phyloP scores from a whole-genome alignment of 345 rosid species.

The Pugionium cornutum region DNA sequence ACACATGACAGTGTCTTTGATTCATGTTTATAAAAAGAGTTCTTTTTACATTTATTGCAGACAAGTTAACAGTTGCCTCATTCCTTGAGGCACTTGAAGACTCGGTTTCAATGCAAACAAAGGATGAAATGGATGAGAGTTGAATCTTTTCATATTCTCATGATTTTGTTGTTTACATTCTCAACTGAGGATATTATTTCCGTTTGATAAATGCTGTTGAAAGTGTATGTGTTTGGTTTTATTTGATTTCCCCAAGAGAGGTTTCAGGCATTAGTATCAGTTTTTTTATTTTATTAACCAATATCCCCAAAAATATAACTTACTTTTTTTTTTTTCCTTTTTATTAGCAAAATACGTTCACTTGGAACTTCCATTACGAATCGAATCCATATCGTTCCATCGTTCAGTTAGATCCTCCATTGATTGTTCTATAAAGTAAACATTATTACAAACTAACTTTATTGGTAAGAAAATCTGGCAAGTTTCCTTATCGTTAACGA shows the following conservation, averaged over 20 bases:
- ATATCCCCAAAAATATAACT: too few relatives aligned
- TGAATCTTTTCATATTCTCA: constrained; percentile 3
- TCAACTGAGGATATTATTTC: neutral
- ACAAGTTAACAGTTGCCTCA: constrained; percentile 76
- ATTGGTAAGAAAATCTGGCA: neutral
- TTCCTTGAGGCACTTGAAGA: constrained; percentile 98
- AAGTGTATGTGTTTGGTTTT: constrained; percentile 9
- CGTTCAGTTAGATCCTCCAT: neutral
- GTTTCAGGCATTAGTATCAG: constrained; percentile 6
- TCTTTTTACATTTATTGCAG: constrained; percentile 48
- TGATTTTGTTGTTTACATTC: constrained; percentile 19
- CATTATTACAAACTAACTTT: neutral
- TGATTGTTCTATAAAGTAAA: neutral
- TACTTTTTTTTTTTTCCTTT: too few relatives aligned
- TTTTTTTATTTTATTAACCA: too few relatives aligned
- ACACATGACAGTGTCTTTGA: constrained; percentile 2
- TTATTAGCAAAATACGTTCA: too few relatives aligned
- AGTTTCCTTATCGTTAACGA: neutral
- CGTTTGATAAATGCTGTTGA: neutral
- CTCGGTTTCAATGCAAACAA: constrained; percentile 51
- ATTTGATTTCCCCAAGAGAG: neutral
- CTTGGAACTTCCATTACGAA: too few relatives aligned
- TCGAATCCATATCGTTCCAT: neutral
- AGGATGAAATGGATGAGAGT: constrained; percentile 40
- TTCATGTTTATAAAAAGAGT: neutral